A percentile compares a stretch with the other conserved stretches of the same genome.
Evolutionary conservation across 2,329 filamentous ascomycete species (phyloP).

Genomic region (Botrytis hyacinthi): DNA sequence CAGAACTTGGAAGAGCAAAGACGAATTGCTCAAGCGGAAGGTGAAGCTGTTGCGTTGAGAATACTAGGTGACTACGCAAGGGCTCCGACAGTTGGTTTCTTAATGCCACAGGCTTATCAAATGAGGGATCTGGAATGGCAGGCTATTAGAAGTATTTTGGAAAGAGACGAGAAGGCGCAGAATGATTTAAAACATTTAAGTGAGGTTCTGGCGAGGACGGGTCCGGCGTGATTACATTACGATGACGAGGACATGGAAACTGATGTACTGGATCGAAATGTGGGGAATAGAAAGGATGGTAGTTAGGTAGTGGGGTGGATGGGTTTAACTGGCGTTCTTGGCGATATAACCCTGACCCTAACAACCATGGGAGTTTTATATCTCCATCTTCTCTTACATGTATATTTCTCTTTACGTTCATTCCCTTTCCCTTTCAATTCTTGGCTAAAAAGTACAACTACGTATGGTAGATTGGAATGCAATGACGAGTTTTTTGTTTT

Average conservation of each 20-base stretch:
- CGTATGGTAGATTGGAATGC: not conserved
- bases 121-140: conserved; percentile 72
- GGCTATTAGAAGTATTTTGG: conserved; percentile 57
- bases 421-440: not conserved
- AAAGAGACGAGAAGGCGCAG: conserved; percentile 35
- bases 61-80: conserved; percentile 61
- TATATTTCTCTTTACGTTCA: conserved; percentile 15
- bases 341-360: not conserved
- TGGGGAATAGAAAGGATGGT: not conserved
- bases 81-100: conserved; percentile 65
- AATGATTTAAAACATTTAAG: conserved; percentile 51
- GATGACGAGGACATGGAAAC: not conserved
- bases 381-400: not conserved
- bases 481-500: not conserved
- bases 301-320: not conserved
- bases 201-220: conserved; percentile 47
- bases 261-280: not conserved
- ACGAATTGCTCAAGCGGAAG: conserved; percentile 45
- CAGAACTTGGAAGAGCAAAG: conserved; percentile 40
- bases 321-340: not conserved
- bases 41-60: conserved; percentile 57
- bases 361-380: not conserved
- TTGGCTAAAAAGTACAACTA: conserved; percentile 8
- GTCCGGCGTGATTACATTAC: not conserved
- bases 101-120: conserved; percentile 65